phyloP scores from a whole-genome alignment of 2,329 filamentous ascomycete species.

The Penicillium sp. region DNA sequence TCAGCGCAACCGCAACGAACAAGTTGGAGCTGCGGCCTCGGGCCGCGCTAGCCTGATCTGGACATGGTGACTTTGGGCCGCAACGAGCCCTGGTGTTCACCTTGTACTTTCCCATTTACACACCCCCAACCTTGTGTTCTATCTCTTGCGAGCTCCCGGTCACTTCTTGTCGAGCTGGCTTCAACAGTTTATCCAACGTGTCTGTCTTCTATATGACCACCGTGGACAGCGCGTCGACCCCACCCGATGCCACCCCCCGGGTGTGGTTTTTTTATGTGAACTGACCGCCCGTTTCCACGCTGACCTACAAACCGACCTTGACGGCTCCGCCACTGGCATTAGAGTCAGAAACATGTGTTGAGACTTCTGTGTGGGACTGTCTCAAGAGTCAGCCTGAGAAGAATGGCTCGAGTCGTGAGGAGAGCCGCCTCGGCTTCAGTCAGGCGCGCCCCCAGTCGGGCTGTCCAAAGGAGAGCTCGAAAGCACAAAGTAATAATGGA shows the following conservation, averaged over 20 bases:
- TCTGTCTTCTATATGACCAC: not conserved
- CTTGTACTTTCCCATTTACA: not conserved
- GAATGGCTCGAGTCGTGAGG: conserved; percentile 39
- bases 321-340: not conserved
- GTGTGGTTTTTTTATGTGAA: conserved; percentile 8
- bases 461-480: conserved; percentile 35
- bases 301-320: not conserved
- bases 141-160: not conserved
- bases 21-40: conserved; percentile 13
- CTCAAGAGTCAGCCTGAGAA: conserved; percentile 20
- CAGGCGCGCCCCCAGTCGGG: conserved; percentile 35
- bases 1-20: conserved; percentile 1
- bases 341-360: conserved; percentile 15
- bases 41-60: conserved; percentile 26
- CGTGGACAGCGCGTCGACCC: not conserved
- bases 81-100: conserved; percentile 12
- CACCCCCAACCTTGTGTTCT: not conserved
- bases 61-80: conserved; percentile 27
- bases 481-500: conserved; percentile 60
- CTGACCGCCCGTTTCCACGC: conserved; percentile 11
- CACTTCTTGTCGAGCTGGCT: conserved; percentile 3
- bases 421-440: conserved; percentile 35
- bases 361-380: conserved; percentile 20
- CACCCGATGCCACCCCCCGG: not conserved
- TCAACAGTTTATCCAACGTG: not conserved